Evolutionary conservation across 2,329 filamentous ascomycete genomes (phyloP).

Genomic region (Exophiala dermatitidis): DNA sequence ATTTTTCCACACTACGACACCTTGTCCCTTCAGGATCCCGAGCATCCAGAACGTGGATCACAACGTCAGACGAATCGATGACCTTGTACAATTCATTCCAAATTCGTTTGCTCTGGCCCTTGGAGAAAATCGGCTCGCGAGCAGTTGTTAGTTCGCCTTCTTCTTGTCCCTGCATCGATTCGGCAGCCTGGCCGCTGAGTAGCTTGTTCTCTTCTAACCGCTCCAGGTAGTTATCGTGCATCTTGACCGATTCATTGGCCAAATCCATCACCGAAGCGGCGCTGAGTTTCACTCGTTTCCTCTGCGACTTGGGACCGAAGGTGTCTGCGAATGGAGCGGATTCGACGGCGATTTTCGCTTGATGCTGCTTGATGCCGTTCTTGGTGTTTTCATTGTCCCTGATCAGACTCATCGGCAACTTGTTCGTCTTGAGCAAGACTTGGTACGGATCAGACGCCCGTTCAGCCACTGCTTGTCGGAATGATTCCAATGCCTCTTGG

Average conservation of each 20-base stretch:
- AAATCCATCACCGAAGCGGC: constrained; percentile 77
- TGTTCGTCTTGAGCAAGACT: constrained; percentile 93
- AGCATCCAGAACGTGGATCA: constrained; percentile 88
- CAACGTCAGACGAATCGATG: constrained; percentile 89
- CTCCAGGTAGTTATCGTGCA: constrained; percentile 74
- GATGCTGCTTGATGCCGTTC: constrained; percentile 84
- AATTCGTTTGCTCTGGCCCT: constrained; percentile 90
- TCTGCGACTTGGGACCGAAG: constrained; percentile 86
- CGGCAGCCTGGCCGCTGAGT: constrained; percentile 56
- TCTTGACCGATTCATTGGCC: constrained; percentile 69
- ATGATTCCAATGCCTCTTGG: constrained; percentile 77
- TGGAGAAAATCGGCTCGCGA: constrained; percentile 82
- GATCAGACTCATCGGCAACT: constrained; percentile 92
- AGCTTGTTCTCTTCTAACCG: constrained; percentile 70
- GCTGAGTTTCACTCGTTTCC: constrained; percentile 84
- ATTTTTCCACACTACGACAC: constrained; percentile 86
- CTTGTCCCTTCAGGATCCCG: constrained; percentile 84
- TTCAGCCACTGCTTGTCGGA: constrained; percentile 86
- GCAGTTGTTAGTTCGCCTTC: constrained; percentile 52
- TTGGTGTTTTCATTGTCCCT: constrained; percentile 62
- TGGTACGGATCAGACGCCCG: constrained; percentile 85
- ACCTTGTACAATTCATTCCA: constrained; percentile 97
- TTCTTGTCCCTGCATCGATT: constrained; percentile 43
- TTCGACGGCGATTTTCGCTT: constrained; percentile 89
- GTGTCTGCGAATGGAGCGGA: constrained; percentile 77